phyloP scores from a whole-genome alignment of 2,329 filamentous ascomycete genomes.

The Dothideomycetes sp. region DNA sequence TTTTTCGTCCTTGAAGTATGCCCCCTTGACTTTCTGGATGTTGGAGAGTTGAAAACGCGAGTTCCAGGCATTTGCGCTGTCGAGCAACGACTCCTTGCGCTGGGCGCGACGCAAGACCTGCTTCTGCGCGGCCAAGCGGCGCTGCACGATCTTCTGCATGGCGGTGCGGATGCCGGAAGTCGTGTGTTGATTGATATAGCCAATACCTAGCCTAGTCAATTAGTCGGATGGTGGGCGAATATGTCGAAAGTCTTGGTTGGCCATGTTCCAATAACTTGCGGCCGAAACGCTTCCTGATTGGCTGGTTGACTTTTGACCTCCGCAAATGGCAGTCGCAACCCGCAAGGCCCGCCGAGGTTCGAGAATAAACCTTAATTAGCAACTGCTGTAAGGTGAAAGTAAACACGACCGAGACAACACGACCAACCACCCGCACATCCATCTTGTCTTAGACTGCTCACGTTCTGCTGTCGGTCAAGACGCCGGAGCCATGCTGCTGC shows the following conservation, averaged over 20 bases:
- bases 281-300: background rate
- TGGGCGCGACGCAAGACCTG: conserved; percentile 41
- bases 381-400: too few relatives aligned
- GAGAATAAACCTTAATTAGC: too few relatives aligned
- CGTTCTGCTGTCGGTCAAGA: too few relatives aligned
- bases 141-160: conserved; percentile 65
- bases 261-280: background rate
- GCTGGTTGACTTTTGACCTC: background rate
- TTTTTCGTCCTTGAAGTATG: conserved; percentile 37
- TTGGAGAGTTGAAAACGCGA: conserved; percentile 20
- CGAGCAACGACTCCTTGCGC: conserved; percentile 14
- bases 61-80: conserved; percentile 23
- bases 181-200: background rate
- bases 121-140: conserved; percentile 57
- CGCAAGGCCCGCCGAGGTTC: too few relatives aligned
- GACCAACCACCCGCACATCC: too few relatives aligned
- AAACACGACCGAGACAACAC: too few relatives aligned
- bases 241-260: background rate
- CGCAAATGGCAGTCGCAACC: too few relatives aligned
- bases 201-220: too few relatives aligned
- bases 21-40: conserved; percentile 11
- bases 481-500: conserved; percentile 2
- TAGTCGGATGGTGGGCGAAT: background rate
- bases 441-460: too few relatives aligned
- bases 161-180: background rate